Evolutionary conservation across 495 filamentous ascomycete species (phyloP).

Genomic region (Podospora comata): DNA sequence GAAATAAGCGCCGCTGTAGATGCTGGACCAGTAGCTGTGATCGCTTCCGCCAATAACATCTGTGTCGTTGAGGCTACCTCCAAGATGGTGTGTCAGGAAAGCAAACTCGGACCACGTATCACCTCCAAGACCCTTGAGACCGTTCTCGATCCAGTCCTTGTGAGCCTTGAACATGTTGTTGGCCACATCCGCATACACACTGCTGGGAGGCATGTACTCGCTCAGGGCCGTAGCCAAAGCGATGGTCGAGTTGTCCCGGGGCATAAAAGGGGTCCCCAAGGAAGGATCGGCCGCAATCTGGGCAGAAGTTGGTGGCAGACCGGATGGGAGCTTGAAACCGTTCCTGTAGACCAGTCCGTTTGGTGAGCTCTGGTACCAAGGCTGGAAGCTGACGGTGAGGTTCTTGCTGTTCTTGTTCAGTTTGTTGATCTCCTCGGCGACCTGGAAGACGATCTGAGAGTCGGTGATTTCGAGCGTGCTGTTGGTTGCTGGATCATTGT

Average conservation of each 20-base stretch:
- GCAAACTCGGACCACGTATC: slow-evolving; percentile 59
- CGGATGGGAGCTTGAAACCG: slow-evolving; percentile 48
- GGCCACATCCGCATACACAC: slow-evolving; percentile 45
- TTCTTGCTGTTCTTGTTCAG: slow-evolving; percentile 52
- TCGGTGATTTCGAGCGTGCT: slow-evolving; percentile 55
- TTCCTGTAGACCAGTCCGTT: slow-evolving; percentile 53
- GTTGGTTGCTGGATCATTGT: slow-evolving; percentile 44
- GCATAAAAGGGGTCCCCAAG: slow-evolving; percentile 32
- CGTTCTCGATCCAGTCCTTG: slow-evolving; percentile 44
- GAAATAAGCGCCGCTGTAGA: slow-evolving; percentile 59
- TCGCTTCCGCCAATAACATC: slow-evolving; percentile 40
- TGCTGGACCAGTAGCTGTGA: slow-evolving; percentile 35
- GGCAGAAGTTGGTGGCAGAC: slow-evolving; percentile 43
- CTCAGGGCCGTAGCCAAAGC: slow-evolving; percentile 25
- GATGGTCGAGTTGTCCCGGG: slow-evolving; percentile 31
- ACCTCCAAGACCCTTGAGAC: slow-evolving; percentile 37
- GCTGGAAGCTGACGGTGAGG: slow-evolving; percentile 62
- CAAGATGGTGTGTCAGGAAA: slow-evolving; percentile 58
- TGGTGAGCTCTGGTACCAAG: slow-evolving; percentile 54
- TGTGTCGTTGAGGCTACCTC: slow-evolving; percentile 52
- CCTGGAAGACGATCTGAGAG: slow-evolving; percentile 62
- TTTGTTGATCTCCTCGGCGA: slow-evolving; percentile 56
- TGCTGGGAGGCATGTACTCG: slow-evolving; percentile 15
- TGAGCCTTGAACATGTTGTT: slow-evolving; percentile 64
- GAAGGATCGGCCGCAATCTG: slow-evolving; percentile 42